A percentile compares a stretch with the other conserved stretches of the same genome.
Conservation (phyloP, 345 rosid genomes). For the Gossypium stocksii region DNA sequence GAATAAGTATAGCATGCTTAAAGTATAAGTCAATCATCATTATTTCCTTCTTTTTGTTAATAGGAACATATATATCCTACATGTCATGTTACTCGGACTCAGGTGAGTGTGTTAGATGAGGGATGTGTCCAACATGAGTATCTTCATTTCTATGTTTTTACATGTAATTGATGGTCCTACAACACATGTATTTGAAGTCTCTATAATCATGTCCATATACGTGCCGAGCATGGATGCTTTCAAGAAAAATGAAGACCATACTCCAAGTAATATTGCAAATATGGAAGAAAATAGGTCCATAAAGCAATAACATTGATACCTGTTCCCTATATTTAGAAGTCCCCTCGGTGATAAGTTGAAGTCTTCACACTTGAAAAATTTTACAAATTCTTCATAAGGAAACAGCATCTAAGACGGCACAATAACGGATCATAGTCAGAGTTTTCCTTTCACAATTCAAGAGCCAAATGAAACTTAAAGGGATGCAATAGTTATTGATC, state of each 20-base stretch:
- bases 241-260: neutral
- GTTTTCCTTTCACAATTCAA: neutral
- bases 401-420: slow-evolving; percentile 43
- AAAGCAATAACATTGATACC: slow-evolving; percentile 28
- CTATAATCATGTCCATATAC: neutral
- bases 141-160: neutral
- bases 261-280: neutral
- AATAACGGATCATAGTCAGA: slow-evolving; percentile 1
- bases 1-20: neutral
- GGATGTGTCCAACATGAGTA: neutral
- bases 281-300: slow-evolving; percentile 8
- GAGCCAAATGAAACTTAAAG: neutral
- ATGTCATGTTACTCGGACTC: neutral
- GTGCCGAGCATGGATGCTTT: neutral
- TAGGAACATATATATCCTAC: neutral
- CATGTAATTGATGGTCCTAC: neutral
- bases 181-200: neutral
- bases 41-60: neutral
- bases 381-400: slow-evolving; percentile 74
- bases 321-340: slow-evolving; percentile 80
- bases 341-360: slow-evolving; percentile 71
- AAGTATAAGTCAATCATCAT: neutral
- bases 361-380: slow-evolving; percentile 55
- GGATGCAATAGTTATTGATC: neutral
- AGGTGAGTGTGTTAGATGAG: neutral